Conservation (phyloP, 2,329 filamentous ascomycete species). For the Penicillium sp. region DNA sequence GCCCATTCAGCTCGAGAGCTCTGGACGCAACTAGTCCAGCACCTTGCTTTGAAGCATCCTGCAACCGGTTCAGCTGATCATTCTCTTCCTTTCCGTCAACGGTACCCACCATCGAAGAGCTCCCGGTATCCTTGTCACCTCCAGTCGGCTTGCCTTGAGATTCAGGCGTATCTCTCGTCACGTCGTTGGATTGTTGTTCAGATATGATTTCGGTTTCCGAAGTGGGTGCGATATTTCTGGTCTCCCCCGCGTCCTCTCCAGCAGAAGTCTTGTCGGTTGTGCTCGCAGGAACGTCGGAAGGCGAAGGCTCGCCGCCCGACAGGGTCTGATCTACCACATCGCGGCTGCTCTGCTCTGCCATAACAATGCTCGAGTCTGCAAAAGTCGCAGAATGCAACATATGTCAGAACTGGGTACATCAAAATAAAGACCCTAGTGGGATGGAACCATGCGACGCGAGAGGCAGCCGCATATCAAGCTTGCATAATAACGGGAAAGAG, state of each 20-base stretch:
- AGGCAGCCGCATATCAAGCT: conserved; percentile 16
- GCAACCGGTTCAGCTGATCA: conserved; percentile 18
- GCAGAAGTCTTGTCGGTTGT: conserved; percentile 55
- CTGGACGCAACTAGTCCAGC: conserved; percentile 34
- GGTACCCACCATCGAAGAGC: conserved; percentile 32
- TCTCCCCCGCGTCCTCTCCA: conserved; percentile 49
- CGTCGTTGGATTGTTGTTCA: conserved; percentile 25
- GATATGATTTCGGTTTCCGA: conserved; percentile 29
- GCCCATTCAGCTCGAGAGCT: conserved; percentile 42
- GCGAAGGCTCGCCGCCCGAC: conserved; percentile 64
- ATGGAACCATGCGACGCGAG: conserved; percentile 9
- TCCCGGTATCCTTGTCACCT: conserved; percentile 26
- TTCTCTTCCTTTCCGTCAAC: conserved; percentile 8
- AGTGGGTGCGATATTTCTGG: conserved; percentile 40
- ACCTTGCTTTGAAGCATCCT: conserved; percentile 33
- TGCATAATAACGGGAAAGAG: conserved; percentile 16
- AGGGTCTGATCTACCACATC: conserved; percentile 71
- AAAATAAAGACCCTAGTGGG: conserved; percentile 15
- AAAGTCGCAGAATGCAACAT: conserved; percentile 30
- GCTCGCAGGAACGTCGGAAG: conserved; percentile 66
- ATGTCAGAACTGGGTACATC: conserved; percentile 30
- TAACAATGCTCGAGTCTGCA: conserved; percentile 61
- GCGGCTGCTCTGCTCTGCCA: conserved; percentile 69
- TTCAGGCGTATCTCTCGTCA: conserved; percentile 19
- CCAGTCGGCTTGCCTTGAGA: conserved; percentile 21